A percentile compares a stretch with the other conserved stretches of the same genome.
Conservation (phyloP, 257 asterid genomes). For the Penstemon newberryi region DNA sequence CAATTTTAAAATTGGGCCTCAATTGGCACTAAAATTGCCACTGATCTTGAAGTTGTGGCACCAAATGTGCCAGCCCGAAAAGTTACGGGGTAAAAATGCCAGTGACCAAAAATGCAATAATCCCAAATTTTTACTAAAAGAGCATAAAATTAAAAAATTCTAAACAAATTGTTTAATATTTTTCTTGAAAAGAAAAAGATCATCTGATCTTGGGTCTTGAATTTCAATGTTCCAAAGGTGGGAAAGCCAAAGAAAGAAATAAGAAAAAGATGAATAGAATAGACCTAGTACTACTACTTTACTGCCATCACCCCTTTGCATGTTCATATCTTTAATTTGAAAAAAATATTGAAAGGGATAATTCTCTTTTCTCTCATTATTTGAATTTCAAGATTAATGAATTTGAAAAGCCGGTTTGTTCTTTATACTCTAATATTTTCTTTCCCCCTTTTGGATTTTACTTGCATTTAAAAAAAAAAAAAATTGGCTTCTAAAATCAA, state of each 20-base stretch:
- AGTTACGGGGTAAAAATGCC: too few species aligned
- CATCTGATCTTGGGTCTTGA: not conserved
- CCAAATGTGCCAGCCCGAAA: too few species aligned
- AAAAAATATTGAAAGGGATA: conserved; percentile 5
- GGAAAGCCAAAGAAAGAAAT: not conserved
- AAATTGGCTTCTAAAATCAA: not conserved
- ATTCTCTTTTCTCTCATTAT: conserved; percentile 5
- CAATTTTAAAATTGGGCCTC: too few species aligned
- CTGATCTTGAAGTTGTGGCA: too few species aligned
- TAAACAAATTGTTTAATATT: too few species aligned
- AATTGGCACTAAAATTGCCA: too few species aligned
- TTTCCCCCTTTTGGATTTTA: too few species aligned
- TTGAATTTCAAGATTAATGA: conserved; percentile 20
- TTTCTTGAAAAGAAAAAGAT: not conserved
- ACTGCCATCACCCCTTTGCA: conserved; percentile 21
- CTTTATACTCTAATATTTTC: not conserved
- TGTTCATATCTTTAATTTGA: conserved; percentile 31
- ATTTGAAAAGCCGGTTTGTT: not conserved
- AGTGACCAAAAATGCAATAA: too few species aligned
- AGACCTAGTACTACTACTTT: not conserved
- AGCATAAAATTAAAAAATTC: too few species aligned
- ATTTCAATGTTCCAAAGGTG: not conserved
- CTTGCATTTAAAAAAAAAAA: too few species aligned
- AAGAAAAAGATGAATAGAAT: not conserved
- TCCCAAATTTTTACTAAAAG: too few species aligned